Evolutionary conservation across 306 rosid genomes (phyloP), one percentile per base, ranked within the genome.

Genomic region (Echinosophora koreensis): DNA sequence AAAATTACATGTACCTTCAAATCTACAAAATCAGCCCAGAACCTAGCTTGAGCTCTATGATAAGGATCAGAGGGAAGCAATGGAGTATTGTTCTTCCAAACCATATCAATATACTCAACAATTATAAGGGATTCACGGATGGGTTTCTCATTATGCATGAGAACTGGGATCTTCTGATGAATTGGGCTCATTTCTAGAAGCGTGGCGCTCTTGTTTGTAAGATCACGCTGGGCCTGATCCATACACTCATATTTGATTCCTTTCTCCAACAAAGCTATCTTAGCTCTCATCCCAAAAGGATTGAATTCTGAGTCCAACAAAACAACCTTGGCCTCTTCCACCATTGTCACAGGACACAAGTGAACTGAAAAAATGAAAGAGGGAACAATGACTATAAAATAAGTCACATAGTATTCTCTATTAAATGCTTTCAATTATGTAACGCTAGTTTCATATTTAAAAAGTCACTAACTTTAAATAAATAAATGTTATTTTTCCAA

Each of bases 81-180:
- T 8, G 83, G 71, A 78, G 42, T 10, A 14, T 10, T 73, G 14
- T 59, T 58, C 8, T 46, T 73, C 90, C 87, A 86, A 56, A 78
- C 74, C 35, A 74, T 84, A 13, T 86, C 87, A 6, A 86, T 81
- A 35, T 84, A 86, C 75, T 86, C 71, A 13, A 83, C 75, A 59
- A 83, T 81, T 13, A 80, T 74, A 34, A 69, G 75, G 27, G 90
- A 86, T 49, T 83, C 84, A 60, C 82, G 84, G 0, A 86, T 67
- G n/a, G 84, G 75, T 59, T 39, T 84, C 0, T 76, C 86, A 14
- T 74, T 22, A 38, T 85, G 86, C 12, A 82, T 78, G 41, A 85
- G 84, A 69, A 81, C 80, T 16, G 90, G 90, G 44, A 81, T 74
- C 15, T 83, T 77, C 80, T 78, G 58, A 16, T 86, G 84, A 77